Conservation (phyloP, 2,329 filamentous ascomycete species). For the Monosporascus cannonballus region DNA sequence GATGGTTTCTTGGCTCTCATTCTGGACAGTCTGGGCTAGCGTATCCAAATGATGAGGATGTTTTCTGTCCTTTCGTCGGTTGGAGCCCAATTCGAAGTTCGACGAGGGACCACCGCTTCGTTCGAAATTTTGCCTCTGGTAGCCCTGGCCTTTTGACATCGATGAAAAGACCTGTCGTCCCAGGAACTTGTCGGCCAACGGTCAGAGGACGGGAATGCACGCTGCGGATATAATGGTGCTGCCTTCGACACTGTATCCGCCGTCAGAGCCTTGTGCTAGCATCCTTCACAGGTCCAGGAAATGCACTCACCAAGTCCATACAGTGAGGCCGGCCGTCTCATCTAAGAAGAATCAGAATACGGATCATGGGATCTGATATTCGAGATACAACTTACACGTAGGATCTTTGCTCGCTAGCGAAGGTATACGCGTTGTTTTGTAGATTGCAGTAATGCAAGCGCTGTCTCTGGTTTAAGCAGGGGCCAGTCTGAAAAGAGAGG, state of each 20-base stretch:
- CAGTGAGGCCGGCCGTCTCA: too few species aligned
- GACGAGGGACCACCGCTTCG: too few species aligned
- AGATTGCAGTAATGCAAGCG: conserved; percentile 10
- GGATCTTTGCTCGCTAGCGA: conserved; percentile 8
- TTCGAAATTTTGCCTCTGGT: too few species aligned
- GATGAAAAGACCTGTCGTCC: too few species aligned
- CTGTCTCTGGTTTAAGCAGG: neutral
- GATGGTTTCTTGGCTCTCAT: too few species aligned
- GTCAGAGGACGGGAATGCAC: conserved; percentile 23
- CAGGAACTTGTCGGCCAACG: conserved; percentile 14
- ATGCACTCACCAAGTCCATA: conserved; percentile 13
- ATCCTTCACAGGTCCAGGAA: neutral
- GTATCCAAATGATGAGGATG: too few species aligned
- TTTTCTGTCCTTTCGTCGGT: too few species aligned
- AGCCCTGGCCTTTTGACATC: too few species aligned
- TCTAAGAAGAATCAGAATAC: too few species aligned
- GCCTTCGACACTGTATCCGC: conserved; percentile 17
- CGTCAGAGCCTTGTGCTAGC: neutral
- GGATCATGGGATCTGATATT: conserved; percentile 10
- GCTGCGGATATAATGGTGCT: conserved; percentile 24
- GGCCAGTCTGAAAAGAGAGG: neutral
- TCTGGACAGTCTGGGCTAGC: too few species aligned
- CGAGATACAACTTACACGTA: conserved; percentile 8
- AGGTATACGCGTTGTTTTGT: conserved; percentile 10
- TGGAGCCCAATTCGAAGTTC: too few species aligned